Conservation (phyloP, 495 filamentous ascomycete species). For the Penicillium cinerascens region DNA sequence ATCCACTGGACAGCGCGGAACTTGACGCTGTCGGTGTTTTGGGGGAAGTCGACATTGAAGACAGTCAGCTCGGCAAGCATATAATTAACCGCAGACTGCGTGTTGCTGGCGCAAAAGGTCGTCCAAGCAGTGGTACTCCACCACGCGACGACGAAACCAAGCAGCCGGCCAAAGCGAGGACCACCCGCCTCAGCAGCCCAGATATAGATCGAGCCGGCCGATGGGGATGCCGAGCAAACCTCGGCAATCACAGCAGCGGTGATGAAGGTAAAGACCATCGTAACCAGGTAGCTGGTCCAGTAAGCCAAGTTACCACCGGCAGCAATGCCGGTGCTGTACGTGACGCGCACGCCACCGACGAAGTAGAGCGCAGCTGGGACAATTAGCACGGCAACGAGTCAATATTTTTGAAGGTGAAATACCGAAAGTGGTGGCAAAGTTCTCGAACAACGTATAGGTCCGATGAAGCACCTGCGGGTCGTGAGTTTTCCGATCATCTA, state of each 20-base stretch:
- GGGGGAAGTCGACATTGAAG: constrained; percentile 48
- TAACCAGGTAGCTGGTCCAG: constrained; percentile 57
- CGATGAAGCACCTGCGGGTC: constrained; percentile 40
- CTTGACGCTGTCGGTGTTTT: constrained; percentile 44
- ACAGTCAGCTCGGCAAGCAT: constrained; percentile 56
- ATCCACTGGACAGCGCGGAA: constrained; percentile 58
- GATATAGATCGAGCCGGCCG: constrained; percentile 55
- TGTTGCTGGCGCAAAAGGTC: constrained; percentile 54
- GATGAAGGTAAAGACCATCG: constrained; percentile 54
- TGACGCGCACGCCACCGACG: constrained; percentile 53
- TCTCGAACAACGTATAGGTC: constrained; percentile 50
- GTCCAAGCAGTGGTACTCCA: constrained; percentile 61
- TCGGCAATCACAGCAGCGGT: constrained; percentile 56
- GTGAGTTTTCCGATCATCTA: not conserved
- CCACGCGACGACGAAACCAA: constrained; percentile 56
- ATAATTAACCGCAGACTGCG: constrained; percentile 52
- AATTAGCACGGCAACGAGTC: not conserved
- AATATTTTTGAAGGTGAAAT: not conserved
- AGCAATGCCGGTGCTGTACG: constrained; percentile 55
- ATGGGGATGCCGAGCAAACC: constrained; percentile 53
- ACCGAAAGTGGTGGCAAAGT: constrained; percentile 56
- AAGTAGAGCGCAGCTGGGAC: constrained; percentile 52
- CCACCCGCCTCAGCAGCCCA: constrained; percentile 57
- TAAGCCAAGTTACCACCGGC: constrained; percentile 54
- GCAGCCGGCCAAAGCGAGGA: constrained; percentile 47